Percentiles rank a stretch among this genome's conserved stretches.
phyloP scores from a whole-genome alignment of 2,329 filamentous ascomycete genomes.

The Fusarium tuaranense region DNA sequence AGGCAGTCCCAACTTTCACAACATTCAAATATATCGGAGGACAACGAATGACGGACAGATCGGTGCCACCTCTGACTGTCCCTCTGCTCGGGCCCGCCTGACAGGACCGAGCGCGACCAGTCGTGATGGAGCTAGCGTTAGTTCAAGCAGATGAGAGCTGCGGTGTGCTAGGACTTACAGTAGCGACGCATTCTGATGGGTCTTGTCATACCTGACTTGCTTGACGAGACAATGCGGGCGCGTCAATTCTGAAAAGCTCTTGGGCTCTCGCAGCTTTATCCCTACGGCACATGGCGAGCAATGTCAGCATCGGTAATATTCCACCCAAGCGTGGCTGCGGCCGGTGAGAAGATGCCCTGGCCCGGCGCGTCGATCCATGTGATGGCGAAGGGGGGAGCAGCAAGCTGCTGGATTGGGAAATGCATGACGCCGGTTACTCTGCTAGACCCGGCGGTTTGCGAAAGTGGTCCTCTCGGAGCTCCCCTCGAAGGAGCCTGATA shows the following conservation, averaged over 20 bases:
- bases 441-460: slow-evolving; percentile 32
- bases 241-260: neutral
- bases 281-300: slow-evolving; percentile 9
- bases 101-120: slow-evolving; percentile 23
- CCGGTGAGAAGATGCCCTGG: slow-evolving; percentile 42
- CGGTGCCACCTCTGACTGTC: slow-evolving; percentile 11
- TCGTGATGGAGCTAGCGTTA: slow-evolving; percentile 15
- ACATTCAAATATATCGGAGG: slow-evolving; percentile 4
- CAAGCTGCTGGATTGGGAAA: slow-evolving; percentile 43
- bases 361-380: slow-evolving; percentile 41
- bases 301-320: slow-evolving; percentile 40
- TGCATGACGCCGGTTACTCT: slow-evolving; percentile 39
- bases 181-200: slow-evolving; percentile 16
- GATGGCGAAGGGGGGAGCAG: slow-evolving; percentile 39
- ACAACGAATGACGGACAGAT: slow-evolving; percentile 5
- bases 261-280: slow-evolving; percentile 5
- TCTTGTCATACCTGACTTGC: slow-evolving; percentile 27
- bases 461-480: slow-evolving; percentile 17
- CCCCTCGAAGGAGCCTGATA: slow-evolving; percentile 26
- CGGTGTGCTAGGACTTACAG: slow-evolving; percentile 17
- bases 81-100: slow-evolving; percentile 7
- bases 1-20: neutral
- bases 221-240: neutral
- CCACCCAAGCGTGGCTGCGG: slow-evolving; percentile 40
- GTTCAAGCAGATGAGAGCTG: neutral